Base-by-base conservation (phyloP, 2,329 filamentous ascomycete species). In the Diaporthe citrichinensis region DNA sequence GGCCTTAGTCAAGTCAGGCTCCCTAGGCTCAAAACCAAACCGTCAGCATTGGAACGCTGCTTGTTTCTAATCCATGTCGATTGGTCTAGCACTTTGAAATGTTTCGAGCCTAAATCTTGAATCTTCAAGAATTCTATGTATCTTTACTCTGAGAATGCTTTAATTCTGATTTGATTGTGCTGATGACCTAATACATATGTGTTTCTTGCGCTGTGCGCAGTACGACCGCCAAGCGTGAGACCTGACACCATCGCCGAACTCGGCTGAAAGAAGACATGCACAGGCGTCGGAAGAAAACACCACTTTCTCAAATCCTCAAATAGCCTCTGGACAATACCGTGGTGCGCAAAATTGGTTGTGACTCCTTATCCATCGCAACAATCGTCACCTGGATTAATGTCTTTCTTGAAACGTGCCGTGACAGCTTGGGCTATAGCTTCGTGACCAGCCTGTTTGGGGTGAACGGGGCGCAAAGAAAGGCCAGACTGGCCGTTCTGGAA, bases 401-500 rank as follows among this genome's bases (percentile, higher is more conserved):
- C 57, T 59, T 59, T 59, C 57, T 59, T 59, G 57, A 59, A 59
- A n/a, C 57, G 57, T 59, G 57, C 57, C 31, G 57, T 59, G 57
- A 59, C 57, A 59, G 57, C 57, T 59, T 59, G 57, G 31, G 57
- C 57, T 36, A 59, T 59, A 59, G 57, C 57, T 36, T 59, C 57
- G 57, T 59, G 57, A 39, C 57, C 57, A 59, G 57, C 57, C 57
- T 59, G 57, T 59, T 59, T 59, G 57, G 57, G 57, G 57, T 59
- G 57, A 59, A 59, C 57, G 34, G 57, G 57, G 57, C 57, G 57
- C 20, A 59, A 15, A 23, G 57, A 59, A 59, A 59, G 57, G 57
- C 57, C 57, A 59, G 57, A 39, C 57, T 59, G 57, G 57, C 57
- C 57, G 34, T 59, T 59, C 57, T 59, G 57, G 57, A 59, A 59